Base-by-base conservation (phyloP, 164 flowering plant genomes). In the Sextonia rubra region DNA sequence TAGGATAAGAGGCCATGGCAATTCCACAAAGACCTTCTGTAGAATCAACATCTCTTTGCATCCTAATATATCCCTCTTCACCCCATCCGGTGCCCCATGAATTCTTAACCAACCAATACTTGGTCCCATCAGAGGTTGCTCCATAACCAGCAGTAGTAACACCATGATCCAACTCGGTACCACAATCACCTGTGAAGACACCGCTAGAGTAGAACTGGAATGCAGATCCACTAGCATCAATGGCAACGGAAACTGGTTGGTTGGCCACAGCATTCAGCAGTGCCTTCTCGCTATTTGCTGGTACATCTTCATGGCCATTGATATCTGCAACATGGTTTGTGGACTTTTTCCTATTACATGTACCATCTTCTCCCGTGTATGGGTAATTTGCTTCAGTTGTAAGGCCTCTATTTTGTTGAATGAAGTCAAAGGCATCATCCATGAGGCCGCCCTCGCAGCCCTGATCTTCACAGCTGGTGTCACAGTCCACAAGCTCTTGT, bases 141-240 rank as follows among this genome's bases (percentile, higher is more conserved):
- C 52, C 69, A 66, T 66, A 66, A 2, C 69, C 69, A 20, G 32
- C 69, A 0, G 69, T 49, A 0, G 69, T 32, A 15, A 66, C 69
- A 18, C 69, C 69, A 66, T 66, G 69, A 11, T 66, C 69, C 15
- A 66, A 47, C 24, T 66, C 69, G 14, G 69, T 66, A 66, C 52
- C 69, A 66, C 69, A 66, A 22, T 66, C 49, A 17, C 69, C 69
- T 44, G 70, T 68, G 20, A 68, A 68, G 24, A 68, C 70, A 47
- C 70, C 70, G 8, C 64, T 37, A 12, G 65, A 60, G 66, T 70
- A 70, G 55, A 70, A 70, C 15, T 70, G 73, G 56, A 70, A 70
- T 1, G 23, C 58, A 7, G 48, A 17, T 11, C 49, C 73, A 2
- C 73, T 60, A 14, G 73, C 73, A 20, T 70, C 73, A 0, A 70